Evolutionary conservation across 805 yeast species (phyloP).

Genomic region (Ogataea paraovalis): DNA sequence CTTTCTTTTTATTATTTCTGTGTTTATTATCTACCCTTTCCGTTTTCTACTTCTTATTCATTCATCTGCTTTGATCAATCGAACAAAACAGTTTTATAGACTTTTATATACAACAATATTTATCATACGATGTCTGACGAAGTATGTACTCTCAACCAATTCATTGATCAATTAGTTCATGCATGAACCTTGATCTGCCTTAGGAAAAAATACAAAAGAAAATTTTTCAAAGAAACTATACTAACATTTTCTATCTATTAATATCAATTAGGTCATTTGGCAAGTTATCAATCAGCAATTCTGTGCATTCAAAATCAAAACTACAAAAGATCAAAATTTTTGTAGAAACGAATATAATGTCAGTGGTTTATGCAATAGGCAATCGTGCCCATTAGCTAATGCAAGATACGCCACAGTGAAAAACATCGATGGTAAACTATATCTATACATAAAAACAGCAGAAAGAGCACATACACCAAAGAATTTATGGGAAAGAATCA

Average conservation of each 20-base stretch:
- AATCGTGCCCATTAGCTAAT: constrained; percentile 95
- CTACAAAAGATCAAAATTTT: constrained; percentile 85
- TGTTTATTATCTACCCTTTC: not conserved
- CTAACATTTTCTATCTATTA: constrained; percentile 4
- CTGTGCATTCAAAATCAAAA: constrained; percentile 89
- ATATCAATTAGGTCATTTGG: constrained; percentile 74
- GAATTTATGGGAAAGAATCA: constrained; percentile 91
- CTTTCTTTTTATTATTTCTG: not conserved
- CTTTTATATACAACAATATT: not conserved
- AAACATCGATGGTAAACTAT: constrained; percentile 71
- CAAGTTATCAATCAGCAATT: constrained; percentile 93
- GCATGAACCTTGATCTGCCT: too few species aligned
- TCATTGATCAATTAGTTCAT: too few species aligned
- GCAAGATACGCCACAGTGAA: constrained; percentile 87
- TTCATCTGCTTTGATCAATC: not conserved
- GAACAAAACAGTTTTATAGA: not conserved
- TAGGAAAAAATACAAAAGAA: not conserved
- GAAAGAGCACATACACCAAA: constrained; percentile 97
- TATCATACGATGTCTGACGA: constrained; percentile 26
- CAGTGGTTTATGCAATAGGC: constrained; percentile 87
- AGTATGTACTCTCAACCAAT: constrained; percentile 14
- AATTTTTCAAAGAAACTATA: not conserved
- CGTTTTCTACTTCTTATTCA: not conserved
- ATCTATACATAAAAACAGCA: constrained; percentile 92
- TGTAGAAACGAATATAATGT: constrained; percentile 97